phyloP scores from a whole-genome alignment of 2,329 filamentous ascomycete species.

The Microsporum ferrugineum region DNA sequence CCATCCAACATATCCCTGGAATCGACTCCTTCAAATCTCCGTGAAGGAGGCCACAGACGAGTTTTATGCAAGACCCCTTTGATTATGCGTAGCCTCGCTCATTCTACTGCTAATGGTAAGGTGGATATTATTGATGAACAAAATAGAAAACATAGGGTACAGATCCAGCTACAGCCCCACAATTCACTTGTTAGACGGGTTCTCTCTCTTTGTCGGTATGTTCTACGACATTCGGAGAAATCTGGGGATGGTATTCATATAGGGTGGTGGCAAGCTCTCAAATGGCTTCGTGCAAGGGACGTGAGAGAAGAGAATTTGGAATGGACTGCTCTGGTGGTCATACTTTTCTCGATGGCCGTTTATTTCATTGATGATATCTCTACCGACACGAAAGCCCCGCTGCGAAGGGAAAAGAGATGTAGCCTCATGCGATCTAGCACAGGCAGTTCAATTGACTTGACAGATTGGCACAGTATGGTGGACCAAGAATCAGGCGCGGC shows the following conservation, averaged over 20 bases:
- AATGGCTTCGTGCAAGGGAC: constrained; percentile 50
- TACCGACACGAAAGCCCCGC: constrained; percentile 23
- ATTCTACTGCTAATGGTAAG: constrained; percentile 48
- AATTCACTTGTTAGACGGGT: constrained; percentile 51
- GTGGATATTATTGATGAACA: constrained; percentile 57
- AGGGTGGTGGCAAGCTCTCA: constrained; percentile 62
- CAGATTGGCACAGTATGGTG: constrained; percentile 41
- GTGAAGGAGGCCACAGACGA: constrained; percentile 41
- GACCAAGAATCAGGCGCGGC: constrained; percentile 34
- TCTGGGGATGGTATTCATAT: constrained; percentile 52
- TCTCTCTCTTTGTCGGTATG: constrained; percentile 52
- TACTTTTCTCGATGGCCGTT: constrained; percentile 54
- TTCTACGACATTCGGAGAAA: constrained; percentile 47
- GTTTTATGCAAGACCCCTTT: constrained; percentile 35
- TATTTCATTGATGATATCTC: constrained; percentile 40
- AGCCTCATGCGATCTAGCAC: constrained; percentile 41
- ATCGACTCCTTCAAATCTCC: constrained; percentile 40
- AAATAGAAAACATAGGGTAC: constrained; percentile 52
- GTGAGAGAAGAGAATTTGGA: constrained; percentile 45
- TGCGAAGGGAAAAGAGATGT: constrained; percentile 31
- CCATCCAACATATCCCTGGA: constrained; percentile 48
- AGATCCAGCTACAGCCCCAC: constrained; percentile 55
- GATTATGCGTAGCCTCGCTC: constrained; percentile 42
- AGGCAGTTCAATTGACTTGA: constrained; percentile 34
- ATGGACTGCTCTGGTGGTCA: constrained; percentile 57